Evolutionary conservation across 495 filamentous ascomycete genomes (phyloP).

Genomic region (Hyaloscypha hepaticicola): DNA sequence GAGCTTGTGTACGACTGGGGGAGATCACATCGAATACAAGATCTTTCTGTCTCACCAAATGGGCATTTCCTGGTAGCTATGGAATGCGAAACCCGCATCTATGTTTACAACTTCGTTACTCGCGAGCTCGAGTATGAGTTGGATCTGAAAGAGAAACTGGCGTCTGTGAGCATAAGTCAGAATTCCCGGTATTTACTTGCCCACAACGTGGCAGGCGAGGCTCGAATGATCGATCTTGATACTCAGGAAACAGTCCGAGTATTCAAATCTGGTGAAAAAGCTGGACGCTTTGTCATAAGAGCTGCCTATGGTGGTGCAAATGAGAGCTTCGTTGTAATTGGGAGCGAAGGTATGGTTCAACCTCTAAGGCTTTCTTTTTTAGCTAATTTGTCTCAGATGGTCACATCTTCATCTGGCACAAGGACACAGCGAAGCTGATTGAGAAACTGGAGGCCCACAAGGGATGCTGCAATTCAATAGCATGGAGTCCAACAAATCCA

Average conservation of each 20-base stretch:
- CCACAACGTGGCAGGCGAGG: conserved; percentile 71
- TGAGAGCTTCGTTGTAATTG: conserved; percentile 87
- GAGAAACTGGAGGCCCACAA: conserved; percentile 75
- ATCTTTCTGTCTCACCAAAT: conserved; percentile 77
- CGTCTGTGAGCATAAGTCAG: conserved; percentile 74
- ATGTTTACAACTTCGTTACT: conserved; percentile 79
- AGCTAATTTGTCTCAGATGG: conserved; percentile 56
- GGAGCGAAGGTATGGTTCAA: conserved; percentile 74
- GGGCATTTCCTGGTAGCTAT: conserved; percentile 76
- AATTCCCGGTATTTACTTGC: conserved; percentile 81
- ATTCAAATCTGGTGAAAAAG: conserved; percentile 67
- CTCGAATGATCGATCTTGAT: conserved; percentile 74
- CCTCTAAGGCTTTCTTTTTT: background rate
- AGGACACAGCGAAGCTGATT: conserved; percentile 71
- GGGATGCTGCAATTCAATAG: conserved; percentile 83
- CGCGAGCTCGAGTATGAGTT: conserved; percentile 73
- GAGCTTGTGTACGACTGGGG: conserved; percentile 59
- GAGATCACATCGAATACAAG: conserved; percentile 74
- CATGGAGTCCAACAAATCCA: conserved; percentile 84
- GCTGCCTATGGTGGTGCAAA: conserved; percentile 83
- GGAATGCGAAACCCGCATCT: conserved; percentile 64
- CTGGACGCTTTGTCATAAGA: conserved; percentile 72
- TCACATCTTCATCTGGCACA: conserved; percentile 85
- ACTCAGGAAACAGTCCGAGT: conserved; percentile 67
- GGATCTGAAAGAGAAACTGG: conserved; percentile 62